Evolutionary conservation across 805 yeast genomes (phyloP).

Genomic region (Cyberlindnera japonica): DNA sequence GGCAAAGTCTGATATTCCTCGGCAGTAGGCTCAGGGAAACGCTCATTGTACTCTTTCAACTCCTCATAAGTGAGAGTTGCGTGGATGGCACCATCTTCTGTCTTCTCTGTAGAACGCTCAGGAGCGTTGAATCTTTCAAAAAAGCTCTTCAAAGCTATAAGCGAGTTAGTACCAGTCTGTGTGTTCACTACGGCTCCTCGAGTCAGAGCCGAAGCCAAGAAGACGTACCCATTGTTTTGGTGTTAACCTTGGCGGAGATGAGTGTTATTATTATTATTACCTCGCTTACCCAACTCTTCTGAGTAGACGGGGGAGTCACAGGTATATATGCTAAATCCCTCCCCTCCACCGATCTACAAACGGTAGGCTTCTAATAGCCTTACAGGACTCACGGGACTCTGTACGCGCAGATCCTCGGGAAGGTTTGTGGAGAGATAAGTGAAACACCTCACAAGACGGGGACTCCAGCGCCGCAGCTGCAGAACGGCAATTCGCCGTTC

Average conservation of each 20-base stretch:
- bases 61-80: constrained; percentile 1
- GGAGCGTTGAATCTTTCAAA: constrained; percentile 4
- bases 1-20: constrained; percentile 36
- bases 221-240: neutral
- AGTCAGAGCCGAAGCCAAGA: neutral
- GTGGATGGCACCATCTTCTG: too few species aligned
- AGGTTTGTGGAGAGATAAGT: too few species aligned
- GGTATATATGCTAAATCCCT: too few species aligned
- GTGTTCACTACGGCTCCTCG: neutral
- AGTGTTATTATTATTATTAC: too few species aligned
- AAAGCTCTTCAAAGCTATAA: constrained; percentile 3
- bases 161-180: constrained; percentile 2
- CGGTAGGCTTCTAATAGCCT: too few species aligned
- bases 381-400: too few species aligned
- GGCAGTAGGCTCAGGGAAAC: constrained; percentile 40
- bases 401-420: too few species aligned
- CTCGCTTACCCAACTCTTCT: too few species aligned
- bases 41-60: constrained; percentile 10
- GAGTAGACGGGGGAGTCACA: neutral
- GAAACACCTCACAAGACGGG: too few species aligned
- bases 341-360: too few species aligned
- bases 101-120: constrained; percentile 1
- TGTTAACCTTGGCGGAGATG: neutral
- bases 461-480: too few species aligned
- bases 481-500: too few species aligned